Base-by-base conservation (phyloP, 768 basidiomycete genomes). In the Kwoniella europaea region DNA sequence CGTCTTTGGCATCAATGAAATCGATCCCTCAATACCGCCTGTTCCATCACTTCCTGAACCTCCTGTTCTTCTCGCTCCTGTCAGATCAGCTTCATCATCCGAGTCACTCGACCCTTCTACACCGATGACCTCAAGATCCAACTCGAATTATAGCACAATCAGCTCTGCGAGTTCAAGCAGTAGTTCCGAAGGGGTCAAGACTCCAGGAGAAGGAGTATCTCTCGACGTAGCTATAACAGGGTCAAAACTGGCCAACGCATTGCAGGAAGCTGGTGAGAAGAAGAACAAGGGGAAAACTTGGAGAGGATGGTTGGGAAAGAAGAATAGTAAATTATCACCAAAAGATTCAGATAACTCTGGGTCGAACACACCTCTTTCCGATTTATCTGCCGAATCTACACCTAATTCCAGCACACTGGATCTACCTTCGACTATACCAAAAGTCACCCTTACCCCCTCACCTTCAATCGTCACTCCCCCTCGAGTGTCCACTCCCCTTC, bases 281-380 rank as follows among this genome's bases (percentile, higher is more conserved):
- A 75, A 70, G 60, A 60, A 60, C 20, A 67, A 62, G 55, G 61
- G 60, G 42, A 67, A 62, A 18, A 67, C 56, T 4, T 78, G 77
- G 77, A 67, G 60, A 57, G 72, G 76, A 18, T 78, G 77, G 77
- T 65, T 78, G 18, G 74, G 72, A 16, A 71, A 68, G 67, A 73
- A 67, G 55, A 59, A 60, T n/a, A 22, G 57, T 18, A 72, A 71
- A 57, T 35, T 55, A 62, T 15, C 27, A 2, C 15, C 42, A 16
- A 61, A 60, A 24, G 56, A 57, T 13, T 44, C 63, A 24, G 56
- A 65, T 20, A 59, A 55, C 13, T 74, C 71, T 18, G 67, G 66
- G 7, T 65, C 72, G 3, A 50, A 18, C 18, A 61, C 64, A 12
- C 64, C 67, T n/a, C 16, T 44, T 24, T 67, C 68, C 13, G 65